Percentiles rank a stretch among this genome's conserved stretches.
These are phyloP conservation scores for Spongospora subterranea DNA, from an alignment of 208 protist genomes.

Conservation along the genomic window DNA sequence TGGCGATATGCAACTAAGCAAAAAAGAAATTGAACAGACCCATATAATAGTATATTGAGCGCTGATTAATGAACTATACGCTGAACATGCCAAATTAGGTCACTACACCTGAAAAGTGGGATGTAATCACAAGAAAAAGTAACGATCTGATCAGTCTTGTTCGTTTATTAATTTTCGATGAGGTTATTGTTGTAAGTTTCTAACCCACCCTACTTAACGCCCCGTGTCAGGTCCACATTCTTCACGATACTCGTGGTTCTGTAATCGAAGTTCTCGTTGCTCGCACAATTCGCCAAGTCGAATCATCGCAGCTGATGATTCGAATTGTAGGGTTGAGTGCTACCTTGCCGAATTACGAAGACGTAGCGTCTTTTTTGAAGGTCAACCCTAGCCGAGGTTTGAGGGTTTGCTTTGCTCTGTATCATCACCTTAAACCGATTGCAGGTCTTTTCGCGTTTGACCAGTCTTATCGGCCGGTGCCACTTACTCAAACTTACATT, in stretches of 20 bases:
- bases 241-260: constrained; percentile 98
- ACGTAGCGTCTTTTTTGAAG: constrained; percentile 97
- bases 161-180: constrained; percentile 40
- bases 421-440: constrained; percentile 69
- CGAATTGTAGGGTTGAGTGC: constrained; percentile 98
- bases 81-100: constrained; percentile 23
- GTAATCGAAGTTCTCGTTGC: constrained; percentile 98
- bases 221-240: constrained; percentile 96
- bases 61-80: too few species aligned
- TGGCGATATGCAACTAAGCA: constrained; percentile 93
- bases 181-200: too few species aligned
- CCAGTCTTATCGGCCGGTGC: constrained; percentile 87
- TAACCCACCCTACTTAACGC: background rate
- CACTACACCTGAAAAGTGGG: constrained; percentile 99
- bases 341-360: constrained; percentile 98
- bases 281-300: constrained; percentile 84
- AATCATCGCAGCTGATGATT: constrained; percentile 73
- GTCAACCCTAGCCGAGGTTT: constrained; percentile 75
- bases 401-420: background rate
- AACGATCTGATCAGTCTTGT: constrained; percentile 74
- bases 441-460: constrained; percentile 81
- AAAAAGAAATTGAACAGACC: constrained; percentile 92
- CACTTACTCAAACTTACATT: constrained; percentile 96
- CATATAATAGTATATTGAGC: constrained; percentile 76
- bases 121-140: constrained; percentile 98